Base-by-base conservation (phyloP, 257 asterid species). In the Fraxinus excelsior region DNA sequence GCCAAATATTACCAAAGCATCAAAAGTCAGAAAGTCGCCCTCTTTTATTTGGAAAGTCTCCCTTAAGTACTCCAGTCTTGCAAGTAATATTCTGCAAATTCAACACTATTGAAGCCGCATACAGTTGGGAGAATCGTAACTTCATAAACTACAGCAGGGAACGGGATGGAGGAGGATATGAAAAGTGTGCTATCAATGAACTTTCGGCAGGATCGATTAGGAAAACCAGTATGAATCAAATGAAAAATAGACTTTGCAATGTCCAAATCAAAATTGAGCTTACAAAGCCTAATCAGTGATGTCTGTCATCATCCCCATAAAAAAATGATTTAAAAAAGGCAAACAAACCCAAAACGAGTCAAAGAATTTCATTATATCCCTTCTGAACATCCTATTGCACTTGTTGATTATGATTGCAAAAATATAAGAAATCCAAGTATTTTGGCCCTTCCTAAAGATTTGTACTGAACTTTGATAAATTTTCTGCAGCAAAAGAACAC, bases 31-130 rank as follows among this genome's bases (percentile, higher is more conserved):
- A 83, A 95, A 96, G 81, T 96, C 99, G 32, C 97, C 97, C 87
- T 96, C 99, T 79, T 90, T 96, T 72, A 96, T 96, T 87, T 96
- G 99, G 85, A 96, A 96, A 21, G 98, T 96, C 82, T 96, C 99
- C 82, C 96, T 81, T 65, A 96, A 80, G 78, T 93, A 96, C 83
- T 96, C 99, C 88, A 96, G 79, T 78, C 99, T 85, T 21, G 99
- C 99, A 74, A 83, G 91, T 87, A 96, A 88, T 82, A 91, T 90
- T 88, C 99, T 96, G 97, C 84, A 87, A 83, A 72, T 75, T 71
- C 40, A 70, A 74, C 42, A 51, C 34, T 31, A 14, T 51, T 26
- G 73, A 68, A 79, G 75, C 38, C 81, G 60, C 56, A 62, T 64
- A 32, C 71, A 79, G 16, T 18, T 18, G 67, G 73, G 69, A 69